Conservation (phyloP, 1,284 basidiomycete genomes). For the Omphalotus olearius region DNA sequence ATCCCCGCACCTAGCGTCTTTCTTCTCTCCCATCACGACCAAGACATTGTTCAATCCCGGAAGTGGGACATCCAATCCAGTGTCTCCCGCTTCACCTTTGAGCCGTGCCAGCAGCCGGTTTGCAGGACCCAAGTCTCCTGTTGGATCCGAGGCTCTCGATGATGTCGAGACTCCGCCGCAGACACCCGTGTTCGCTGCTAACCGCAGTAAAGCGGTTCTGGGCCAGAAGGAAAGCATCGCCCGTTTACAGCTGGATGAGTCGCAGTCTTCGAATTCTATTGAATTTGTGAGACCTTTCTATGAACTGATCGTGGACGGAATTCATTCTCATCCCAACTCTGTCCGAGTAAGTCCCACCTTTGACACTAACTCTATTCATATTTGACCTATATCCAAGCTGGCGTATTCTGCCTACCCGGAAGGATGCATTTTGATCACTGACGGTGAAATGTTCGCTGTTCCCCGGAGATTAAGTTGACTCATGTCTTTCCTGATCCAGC, state of each 20-base stretch:
- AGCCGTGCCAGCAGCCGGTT: constrained; percentile 11
- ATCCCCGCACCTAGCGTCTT: constrained; percentile 55
- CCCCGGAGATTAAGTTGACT: not conserved
- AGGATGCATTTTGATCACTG: constrained; percentile 85
- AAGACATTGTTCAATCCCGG: constrained; percentile 18
- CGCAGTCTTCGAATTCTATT: constrained; percentile 24
- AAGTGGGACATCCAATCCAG: not conserved
- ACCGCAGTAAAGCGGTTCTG: not conserved
- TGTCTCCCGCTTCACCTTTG: constrained; percentile 14
- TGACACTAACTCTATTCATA: not conserved
- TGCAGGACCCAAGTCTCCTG: constrained; percentile 12
- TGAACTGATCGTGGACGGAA: constrained; percentile 87
- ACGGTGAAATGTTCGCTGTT: constrained; percentile 49
- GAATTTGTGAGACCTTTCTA: constrained; percentile 77
- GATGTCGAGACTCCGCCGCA: constrained; percentile 57
- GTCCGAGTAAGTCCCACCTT: constrained; percentile 57
- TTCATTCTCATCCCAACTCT: constrained; percentile 88
- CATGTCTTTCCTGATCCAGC: constrained; percentile 38
- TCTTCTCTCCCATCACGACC: constrained; percentile 26
- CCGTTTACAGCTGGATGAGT: constrained; percentile 7
- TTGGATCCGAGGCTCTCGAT: constrained; percentile 60
- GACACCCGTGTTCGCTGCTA: constrained; percentile 37
- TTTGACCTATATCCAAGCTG: constrained; percentile 41
- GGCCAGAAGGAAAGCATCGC: constrained; percentile 23
- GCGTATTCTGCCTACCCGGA: constrained; percentile 81